Percentiles rank a stretch among this genome's conserved stretches.
Conservation (phyloP, 2,329 filamentous ascomycete genomes). For the Amesomyces nigricolor region DNA sequence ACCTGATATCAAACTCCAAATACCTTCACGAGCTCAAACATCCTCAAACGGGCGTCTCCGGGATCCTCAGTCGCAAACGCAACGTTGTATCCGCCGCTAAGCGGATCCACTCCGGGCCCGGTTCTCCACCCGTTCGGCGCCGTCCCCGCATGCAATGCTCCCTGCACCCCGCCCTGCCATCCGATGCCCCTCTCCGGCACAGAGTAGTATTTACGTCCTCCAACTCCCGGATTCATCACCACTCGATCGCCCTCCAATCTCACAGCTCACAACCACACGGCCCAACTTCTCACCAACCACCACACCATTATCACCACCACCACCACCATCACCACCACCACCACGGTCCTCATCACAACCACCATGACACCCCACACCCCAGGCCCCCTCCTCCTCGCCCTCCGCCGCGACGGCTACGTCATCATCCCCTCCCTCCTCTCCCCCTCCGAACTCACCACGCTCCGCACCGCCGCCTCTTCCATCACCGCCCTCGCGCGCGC, state of each 20-base stretch:
- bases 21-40: too few species aligned
- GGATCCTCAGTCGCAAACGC: slow-evolving; percentile 2
- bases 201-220: background rate
- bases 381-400: slow-evolving; percentile 27
- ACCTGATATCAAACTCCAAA: too few species aligned
- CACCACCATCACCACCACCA: background rate
- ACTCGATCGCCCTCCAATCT: background rate
- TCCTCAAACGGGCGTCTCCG: too few species aligned
- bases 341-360: background rate
- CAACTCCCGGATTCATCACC: background rate
- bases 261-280: too few species aligned
- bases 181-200: background rate
- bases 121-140: slow-evolving; percentile 9
- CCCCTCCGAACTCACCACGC: slow-evolving; percentile 46
- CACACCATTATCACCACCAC: background rate
- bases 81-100: slow-evolving; percentile 14
- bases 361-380: slow-evolving; percentile 1
- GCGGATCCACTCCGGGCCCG: background rate
- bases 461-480: slow-evolving; percentile 54
- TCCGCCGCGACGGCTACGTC: slow-evolving; percentile 71
- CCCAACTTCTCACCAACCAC: too few species aligned
- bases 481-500: slow-evolving; percentile 57
- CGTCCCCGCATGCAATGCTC: slow-evolving; percentile 7
- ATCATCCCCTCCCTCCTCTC: slow-evolving; percentile 61
- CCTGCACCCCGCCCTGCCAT: background rate